phyloP scores from a whole-genome alignment of 108 stramenopile genomes.

The Cyclotella sp. region DNA sequence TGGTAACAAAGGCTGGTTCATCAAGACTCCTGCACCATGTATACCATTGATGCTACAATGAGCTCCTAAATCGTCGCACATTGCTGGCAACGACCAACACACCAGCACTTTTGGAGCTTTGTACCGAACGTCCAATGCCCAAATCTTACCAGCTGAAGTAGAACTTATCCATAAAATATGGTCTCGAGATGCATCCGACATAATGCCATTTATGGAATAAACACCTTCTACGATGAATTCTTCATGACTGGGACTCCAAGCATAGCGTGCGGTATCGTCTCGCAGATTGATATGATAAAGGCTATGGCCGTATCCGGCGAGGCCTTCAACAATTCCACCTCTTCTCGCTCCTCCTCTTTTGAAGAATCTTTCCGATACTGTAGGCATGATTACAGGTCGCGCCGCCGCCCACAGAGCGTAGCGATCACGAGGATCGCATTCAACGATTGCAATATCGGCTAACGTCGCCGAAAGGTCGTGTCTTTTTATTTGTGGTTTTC shows the following conservation, averaged over 20 bases:
- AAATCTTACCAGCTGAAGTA: slow-evolving; percentile 70
- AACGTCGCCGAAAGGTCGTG: slow-evolving; percentile 27
- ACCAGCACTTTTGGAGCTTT: slow-evolving; percentile 48
- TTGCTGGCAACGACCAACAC: slow-evolving; percentile 62
- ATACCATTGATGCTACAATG: slow-evolving; percentile 32
- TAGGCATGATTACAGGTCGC: slow-evolving; percentile 18
- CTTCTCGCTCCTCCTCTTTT: neutral
- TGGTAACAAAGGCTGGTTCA: slow-evolving; percentile 23
- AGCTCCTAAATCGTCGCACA: slow-evolving; percentile 46
- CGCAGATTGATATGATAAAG: slow-evolving; percentile 76
- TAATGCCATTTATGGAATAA: slow-evolving; percentile 72
- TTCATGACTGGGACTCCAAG: slow-evolving; percentile 84
- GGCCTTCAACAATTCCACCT: neutral
- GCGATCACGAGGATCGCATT: slow-evolving; percentile 30
- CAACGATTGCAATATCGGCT: slow-evolving; percentile 44
- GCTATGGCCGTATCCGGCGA: slow-evolving; percentile 58
- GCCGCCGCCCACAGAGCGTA: slow-evolving; percentile 45
- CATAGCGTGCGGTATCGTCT: slow-evolving; percentile 58
- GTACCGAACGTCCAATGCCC: slow-evolving; percentile 82
- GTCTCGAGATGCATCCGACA: slow-evolving; percentile 49
- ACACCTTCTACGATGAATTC: slow-evolving; percentile 68
- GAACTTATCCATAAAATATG: slow-evolving; percentile 68
- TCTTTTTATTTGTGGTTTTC: slow-evolving; percentile 18
- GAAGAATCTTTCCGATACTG: slow-evolving; percentile 13
- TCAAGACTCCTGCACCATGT: slow-evolving; percentile 39